Percentiles rank a stretch among this genome's conserved stretches.
Conservation (phyloP, 768 basidiomycete genomes). For the Trametes cinnabarina region DNA sequence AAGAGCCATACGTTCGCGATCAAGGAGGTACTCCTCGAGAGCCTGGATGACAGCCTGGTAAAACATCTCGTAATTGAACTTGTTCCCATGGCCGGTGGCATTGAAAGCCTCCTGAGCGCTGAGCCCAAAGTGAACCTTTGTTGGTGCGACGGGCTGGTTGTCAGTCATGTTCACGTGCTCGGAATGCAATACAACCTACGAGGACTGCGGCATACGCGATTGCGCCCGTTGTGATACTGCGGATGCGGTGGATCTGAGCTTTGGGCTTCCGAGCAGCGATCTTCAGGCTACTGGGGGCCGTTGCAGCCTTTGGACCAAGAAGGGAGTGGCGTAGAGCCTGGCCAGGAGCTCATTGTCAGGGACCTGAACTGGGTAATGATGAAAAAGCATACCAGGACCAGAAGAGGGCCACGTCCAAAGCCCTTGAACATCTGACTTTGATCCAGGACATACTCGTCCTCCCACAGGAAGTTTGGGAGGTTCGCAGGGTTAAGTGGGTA, state of each 20-base stretch:
- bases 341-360: no score
- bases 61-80: no score
- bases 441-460: no score
- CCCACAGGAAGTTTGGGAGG: background rate
- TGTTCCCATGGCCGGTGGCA: no score
- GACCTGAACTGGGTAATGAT: no score
- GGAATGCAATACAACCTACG: background rate
- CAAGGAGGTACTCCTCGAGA: no score
- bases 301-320: background rate
- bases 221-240: background rate
- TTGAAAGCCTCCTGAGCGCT: background rate
- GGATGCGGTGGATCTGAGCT: background rate
- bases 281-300: background rate
- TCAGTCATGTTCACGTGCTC: no score
- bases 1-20: no score
- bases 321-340: background rate
- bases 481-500: background rate
- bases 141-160: background rate
- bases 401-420: no score
- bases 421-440: no score
- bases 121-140: background rate
- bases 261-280: background rate
- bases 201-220: background rate
- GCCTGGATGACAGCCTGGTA: no score
- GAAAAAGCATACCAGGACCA: no score